These are phyloP conservation scores for Amanita inopinata DNA, from an alignment of 768 basidiomycete species.

Conservation along the genomic window DNA sequence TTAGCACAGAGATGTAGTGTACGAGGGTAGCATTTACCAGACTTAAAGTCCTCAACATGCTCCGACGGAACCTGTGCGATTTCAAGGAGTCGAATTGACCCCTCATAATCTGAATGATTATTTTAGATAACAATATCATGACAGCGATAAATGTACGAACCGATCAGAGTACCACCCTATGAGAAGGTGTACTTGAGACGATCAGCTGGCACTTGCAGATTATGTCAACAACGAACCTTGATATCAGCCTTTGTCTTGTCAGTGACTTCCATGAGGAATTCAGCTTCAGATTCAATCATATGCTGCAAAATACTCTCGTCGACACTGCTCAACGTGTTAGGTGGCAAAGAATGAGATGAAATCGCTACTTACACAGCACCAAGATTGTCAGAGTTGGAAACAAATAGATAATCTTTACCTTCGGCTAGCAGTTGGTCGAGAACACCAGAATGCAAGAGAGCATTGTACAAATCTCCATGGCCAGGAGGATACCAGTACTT, in stretches of 20 bases:
- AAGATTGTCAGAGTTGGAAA: slow-evolving; percentile 95
- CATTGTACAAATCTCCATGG: slow-evolving; percentile 94
- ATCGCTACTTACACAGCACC: slow-evolving; percentile 70
- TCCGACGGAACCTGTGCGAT: slow-evolving; percentile 92
- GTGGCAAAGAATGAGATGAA: not conserved
- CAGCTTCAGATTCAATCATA: slow-evolving; percentile 73
- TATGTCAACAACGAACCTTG: slow-evolving; percentile 18
- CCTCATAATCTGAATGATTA: slow-evolving; percentile 57
- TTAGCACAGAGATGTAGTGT: not conserved
- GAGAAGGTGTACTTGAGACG: slow-evolving; percentile 20
- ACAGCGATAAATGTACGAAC: slow-evolving; percentile 15
- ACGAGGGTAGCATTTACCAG: slow-evolving; percentile 28
- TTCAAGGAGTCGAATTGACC: slow-evolving; percentile 80
- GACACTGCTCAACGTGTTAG: slow-evolving; percentile 34
- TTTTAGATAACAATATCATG: slow-evolving; percentile 1
- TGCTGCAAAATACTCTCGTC: slow-evolving; percentile 79
- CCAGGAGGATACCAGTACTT: slow-evolving; percentile 94
- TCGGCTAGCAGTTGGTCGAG: slow-evolving; percentile 82
- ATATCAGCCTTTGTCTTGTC: slow-evolving; percentile 92
- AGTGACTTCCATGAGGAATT: slow-evolving; percentile 93
- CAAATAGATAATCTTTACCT: slow-evolving; percentile 96
- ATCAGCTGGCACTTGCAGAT: not conserved
- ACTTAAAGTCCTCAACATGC: slow-evolving; percentile 92
- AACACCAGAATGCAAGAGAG: slow-evolving; percentile 81
- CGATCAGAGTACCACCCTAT: slow-evolving; percentile 79